phyloP scores from a whole-genome alignment of 768 basidiomycete species.

The Neoboletus subvelutipes region DNA sequence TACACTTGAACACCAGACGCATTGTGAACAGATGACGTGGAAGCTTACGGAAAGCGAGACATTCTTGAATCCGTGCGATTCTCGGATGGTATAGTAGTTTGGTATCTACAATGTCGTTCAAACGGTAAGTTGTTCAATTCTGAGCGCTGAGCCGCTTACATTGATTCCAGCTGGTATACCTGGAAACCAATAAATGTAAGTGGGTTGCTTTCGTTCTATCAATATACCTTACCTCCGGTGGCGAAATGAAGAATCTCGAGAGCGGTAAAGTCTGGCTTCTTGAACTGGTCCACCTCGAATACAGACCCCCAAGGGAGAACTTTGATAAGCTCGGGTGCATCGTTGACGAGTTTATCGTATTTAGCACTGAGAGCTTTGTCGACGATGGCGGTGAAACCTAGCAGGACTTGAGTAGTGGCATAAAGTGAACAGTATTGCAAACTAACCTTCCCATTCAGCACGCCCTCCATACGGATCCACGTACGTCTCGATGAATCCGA shows the following conservation, averaged over 20 bases:
- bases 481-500: conserved; percentile 85
- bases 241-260: conserved; percentile 81
- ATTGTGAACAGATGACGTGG: not conserved
- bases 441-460: conserved; percentile 86
- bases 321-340: conserved; percentile 78
- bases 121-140: not conserved
- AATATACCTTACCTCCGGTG: conserved; percentile 60
- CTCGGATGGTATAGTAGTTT: conserved; percentile 85
- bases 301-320: conserved; percentile 77
- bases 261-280: conserved; percentile 86
- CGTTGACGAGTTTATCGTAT: conserved; percentile 72
- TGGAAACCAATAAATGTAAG: conserved; percentile 22
- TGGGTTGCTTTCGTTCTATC: not conserved
- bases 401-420: not conserved
- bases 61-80: conserved; percentile 84
- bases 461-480: conserved; percentile 90
- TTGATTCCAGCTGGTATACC: conserved; percentile 89
- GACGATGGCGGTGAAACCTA: conserved; percentile 86
- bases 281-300: conserved; percentile 70
- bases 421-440: not conserved
- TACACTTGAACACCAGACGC: not conserved
- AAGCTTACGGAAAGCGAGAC: conserved; percentile 74
- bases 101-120: conserved; percentile 52
- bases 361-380: conserved; percentile 82
- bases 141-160: conserved; percentile 40